Evolutionary conservation across 805 yeast species (phyloP), one percentile per base, ranked within the genome.

Genomic region (Candida fluviatilis): DNA sequence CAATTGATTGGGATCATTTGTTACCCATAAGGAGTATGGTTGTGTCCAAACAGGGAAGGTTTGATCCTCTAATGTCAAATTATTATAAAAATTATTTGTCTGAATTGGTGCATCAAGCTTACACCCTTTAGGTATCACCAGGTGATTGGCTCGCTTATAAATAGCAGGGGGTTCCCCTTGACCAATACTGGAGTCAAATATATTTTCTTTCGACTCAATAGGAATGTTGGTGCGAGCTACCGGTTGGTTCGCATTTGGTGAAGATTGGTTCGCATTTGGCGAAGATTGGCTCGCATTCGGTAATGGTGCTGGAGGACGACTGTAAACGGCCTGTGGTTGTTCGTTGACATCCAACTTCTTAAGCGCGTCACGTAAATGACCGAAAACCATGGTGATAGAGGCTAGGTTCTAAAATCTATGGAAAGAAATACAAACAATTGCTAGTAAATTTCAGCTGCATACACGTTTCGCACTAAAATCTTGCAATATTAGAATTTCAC

Each of bases 11-110:
- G 61, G 63, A 29, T 65, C 71, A 38, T 66, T 75, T 6, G 81
- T 64, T 44, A 69, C 69, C 91, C 90, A 85, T 4, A 84, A 61
- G 21, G 86, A 76, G 52, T 84, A 85, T 1, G 95, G 95, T 48
- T 83, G 88, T 0, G 91, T 78, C 89, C 90, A 86, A 0, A 80
- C 73, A 0, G 91, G 86, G 40, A 75, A 66, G 2, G 78, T 75
- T 52, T 83, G 91, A 39, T 71, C 70, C 1, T 73, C 88, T 25
- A 86, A 68, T 8, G 85, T 58, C 57, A 86, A 60, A 58, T 86
- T 86, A 26, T 84, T 82, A 55, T 80, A 86, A 52, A 85, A 86
- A 52, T 85, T 84, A 57, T 86, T 86, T 5, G 95, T 85, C 43
- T 81, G 81, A 19, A 82, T 68, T 1, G 88, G 82, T 5, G 41